These are phyloP conservation scores for Fusarium napiforme DNA, from an alignment of 2,329 filamentous ascomycete species.

Conservation along the genomic window DNA sequence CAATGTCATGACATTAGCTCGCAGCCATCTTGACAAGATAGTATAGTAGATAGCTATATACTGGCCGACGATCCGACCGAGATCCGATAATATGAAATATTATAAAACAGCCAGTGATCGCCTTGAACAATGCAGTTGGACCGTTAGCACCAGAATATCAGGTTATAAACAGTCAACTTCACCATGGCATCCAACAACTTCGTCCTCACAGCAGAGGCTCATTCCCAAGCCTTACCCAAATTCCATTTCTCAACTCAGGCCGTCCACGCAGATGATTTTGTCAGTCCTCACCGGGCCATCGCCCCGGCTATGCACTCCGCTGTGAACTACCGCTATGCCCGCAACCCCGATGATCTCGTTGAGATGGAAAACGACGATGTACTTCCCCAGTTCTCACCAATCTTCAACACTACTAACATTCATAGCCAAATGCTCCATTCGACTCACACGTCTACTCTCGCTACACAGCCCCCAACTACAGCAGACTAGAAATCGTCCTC, in stretches of 20 bases:
- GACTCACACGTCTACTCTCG: slow-evolving; percentile 87
- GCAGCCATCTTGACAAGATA: not conserved
- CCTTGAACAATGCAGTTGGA: no score
- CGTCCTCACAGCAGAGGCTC: not conserved
- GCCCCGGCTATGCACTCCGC: not conserved
- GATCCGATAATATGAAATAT: not conserved
- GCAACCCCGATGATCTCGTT: not conserved
- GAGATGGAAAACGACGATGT: not conserved
- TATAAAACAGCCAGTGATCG: not conserved
- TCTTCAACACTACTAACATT: not conserved
- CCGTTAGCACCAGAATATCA: not conserved
- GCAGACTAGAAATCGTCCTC: slow-evolving; percentile 85
- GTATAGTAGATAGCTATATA: not conserved
- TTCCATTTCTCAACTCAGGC: not conserved
- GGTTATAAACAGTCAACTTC: not conserved
- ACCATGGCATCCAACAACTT: not conserved
- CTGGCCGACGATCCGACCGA: not conserved
- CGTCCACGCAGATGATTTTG: not conserved
- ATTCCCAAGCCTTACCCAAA: not conserved
- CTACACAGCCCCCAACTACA: slow-evolving; percentile 78
- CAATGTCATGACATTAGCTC: not conserved
- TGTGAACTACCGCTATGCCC: not conserved
- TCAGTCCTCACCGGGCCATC: not conserved
- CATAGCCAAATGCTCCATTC: slow-evolving; percentile 60
- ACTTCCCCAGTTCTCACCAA: not conserved